Percentiles rank a stretch among this genome's conserved stretches.
Evolutionary conservation across 306 rosid species (phyloP).

Genomic region (Glycyrrhiza uralensis): DNA sequence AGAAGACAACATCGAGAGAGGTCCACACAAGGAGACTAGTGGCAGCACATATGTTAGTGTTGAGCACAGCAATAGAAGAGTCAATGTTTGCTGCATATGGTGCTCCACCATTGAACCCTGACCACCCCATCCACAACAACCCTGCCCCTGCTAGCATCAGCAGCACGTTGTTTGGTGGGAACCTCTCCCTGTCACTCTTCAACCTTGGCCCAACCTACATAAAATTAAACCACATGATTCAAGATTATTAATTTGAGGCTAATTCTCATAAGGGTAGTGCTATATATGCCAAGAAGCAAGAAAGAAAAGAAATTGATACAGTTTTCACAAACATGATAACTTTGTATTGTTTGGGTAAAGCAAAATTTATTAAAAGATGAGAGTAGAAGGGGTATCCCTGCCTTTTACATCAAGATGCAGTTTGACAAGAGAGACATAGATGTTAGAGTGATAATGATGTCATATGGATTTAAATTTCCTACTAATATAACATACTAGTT

Average conservation of each 20-base stretch:
- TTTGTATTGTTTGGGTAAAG: no score
- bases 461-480: no score
- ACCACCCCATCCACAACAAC: constrained; percentile 46
- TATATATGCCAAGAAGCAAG: neutral
- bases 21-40: constrained; percentile 47
- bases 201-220: constrained; percentile 49
- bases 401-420: no score
- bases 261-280: neutral
- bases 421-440: no score
- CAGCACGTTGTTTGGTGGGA: constrained; percentile 47
- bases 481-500: no score
- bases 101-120: constrained; percentile 49
- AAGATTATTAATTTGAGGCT: neutral
- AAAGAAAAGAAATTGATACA: neutral
- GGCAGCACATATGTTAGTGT: constrained; percentile 46
- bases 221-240: neutral
- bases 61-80: constrained; percentile 36
- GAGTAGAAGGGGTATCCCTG: no score
- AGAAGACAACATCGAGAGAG: constrained; percentile 34
- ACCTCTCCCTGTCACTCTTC: constrained; percentile 39
- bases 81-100: constrained; percentile 38
- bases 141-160: constrained; percentile 39
- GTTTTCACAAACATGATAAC: no score
- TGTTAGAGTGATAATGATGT: no score
- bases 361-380: no score